These are phyloP conservation scores for Aspergillus ruber DNA, from an alignment of 2,329 filamentous ascomycete species.

Conservation along the genomic window DNA sequence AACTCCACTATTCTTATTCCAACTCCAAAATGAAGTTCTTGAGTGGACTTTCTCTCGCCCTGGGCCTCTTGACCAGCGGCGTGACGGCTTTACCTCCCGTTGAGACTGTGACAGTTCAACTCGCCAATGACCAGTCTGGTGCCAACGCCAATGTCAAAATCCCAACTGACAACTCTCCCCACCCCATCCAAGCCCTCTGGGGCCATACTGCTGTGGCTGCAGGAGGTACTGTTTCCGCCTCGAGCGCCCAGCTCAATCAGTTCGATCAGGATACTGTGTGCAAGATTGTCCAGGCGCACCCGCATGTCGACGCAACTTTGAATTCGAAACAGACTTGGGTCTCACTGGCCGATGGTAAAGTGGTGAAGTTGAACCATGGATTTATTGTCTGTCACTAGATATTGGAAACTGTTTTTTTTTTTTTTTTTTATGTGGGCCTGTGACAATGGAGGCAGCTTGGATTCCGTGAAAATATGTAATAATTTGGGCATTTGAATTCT, in stretches of 20 bases:
- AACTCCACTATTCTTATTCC: neutral
- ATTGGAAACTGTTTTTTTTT: too few relatives aligned
- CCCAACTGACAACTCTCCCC: constrained; percentile 13
- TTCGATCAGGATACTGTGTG: constrained; percentile 16
- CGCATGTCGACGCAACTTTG: constrained; percentile 25
- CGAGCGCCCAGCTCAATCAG: constrained; percentile 17
- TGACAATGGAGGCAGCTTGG: too few relatives aligned
- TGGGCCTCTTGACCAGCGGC: neutral
- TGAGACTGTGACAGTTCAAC: constrained; percentile 15
- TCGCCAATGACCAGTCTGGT: constrained; percentile 21
- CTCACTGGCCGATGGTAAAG: neutral
- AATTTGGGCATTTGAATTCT: too few relatives aligned
- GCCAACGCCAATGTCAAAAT: constrained; percentile 15
- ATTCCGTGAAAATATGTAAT: too few relatives aligned
- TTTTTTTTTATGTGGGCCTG: too few relatives aligned
- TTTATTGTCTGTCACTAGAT: neutral
- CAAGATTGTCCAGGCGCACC: neutral
- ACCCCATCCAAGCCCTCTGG: constrained; percentile 15
- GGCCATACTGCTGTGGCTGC: constrained; percentile 14
- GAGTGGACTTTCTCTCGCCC: neutral
- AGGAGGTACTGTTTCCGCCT: constrained; percentile 15
- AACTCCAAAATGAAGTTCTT: neutral
- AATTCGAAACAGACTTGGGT: constrained; percentile 23
- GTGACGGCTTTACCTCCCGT: neutral
- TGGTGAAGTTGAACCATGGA: neutral